A percentile compares a stretch with the other conserved stretches of the same genome.
Conservation (phyloP, 2,329 filamentous ascomycete species). For the Calonectria pseudoreteaudii region DNA sequence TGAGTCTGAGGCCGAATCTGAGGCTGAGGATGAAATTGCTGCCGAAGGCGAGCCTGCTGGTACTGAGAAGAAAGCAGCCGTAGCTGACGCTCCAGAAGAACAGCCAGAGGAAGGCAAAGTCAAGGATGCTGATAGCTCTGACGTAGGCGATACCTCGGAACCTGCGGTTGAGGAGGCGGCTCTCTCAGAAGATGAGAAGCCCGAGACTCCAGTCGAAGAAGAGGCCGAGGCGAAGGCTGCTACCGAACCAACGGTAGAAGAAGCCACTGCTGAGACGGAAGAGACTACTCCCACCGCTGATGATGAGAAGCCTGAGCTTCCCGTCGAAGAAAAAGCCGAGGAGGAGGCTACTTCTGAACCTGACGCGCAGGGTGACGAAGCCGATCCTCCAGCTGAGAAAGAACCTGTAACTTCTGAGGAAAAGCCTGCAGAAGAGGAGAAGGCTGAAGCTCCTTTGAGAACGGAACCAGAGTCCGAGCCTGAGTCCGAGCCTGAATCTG, state of each 20-base stretch:
- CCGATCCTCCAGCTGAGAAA: slow-evolving; percentile 7
- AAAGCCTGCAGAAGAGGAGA: neutral
- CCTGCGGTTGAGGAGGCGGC: neutral
- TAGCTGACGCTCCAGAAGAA: slow-evolving; percentile 11
- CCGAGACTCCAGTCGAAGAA: neutral
- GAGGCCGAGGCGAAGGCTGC: neutral
- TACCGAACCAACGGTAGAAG: neutral
- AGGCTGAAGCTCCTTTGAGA: neutral
- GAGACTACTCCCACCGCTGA: neutral
- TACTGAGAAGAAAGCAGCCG: slow-evolving; percentile 15
- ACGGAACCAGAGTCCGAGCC: neutral
- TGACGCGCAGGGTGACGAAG: neutral
- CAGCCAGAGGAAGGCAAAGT: slow-evolving; percentile 13
- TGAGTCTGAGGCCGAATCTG: slow-evolving; percentile 1
- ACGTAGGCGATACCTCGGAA: neutral
- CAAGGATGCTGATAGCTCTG: slow-evolving; percentile 4
- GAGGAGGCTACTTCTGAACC: slow-evolving; percentile 9
- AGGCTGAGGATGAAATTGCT: slow-evolving; percentile 17
- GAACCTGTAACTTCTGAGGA: neutral
- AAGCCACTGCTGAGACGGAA: neutral
- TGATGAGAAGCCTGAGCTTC: neutral
- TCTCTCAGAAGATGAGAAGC: neutral
- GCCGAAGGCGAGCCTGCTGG: slow-evolving; percentile 1
- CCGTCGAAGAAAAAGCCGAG: neutral
- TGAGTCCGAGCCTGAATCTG: neutral